Evolutionary conservation across 805 yeast species (phyloP).

Genomic region (Pichia occidentalis): DNA sequence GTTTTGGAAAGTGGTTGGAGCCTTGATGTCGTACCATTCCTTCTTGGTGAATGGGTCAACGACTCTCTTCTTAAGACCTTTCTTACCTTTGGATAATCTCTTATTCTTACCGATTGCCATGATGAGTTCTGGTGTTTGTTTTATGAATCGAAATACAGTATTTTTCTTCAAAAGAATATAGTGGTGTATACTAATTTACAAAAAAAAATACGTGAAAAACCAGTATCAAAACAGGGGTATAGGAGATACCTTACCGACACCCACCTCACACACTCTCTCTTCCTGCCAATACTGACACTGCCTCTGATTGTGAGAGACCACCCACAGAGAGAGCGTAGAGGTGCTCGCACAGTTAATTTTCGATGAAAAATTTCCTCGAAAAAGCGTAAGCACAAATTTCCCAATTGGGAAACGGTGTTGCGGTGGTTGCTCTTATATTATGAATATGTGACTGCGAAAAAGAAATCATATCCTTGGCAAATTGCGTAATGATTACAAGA

Average conservation of each 20-base stretch:
- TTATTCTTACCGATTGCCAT: conserved; percentile 63
- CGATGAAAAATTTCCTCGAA: neutral
- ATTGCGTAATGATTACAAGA: neutral
- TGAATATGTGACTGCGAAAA: conserved; percentile 3
- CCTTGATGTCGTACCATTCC: conserved; percentile 98
- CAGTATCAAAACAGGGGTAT: too few relatives aligned
- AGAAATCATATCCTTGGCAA: neutral
- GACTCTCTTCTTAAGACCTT: conserved; percentile 98
- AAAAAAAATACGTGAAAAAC: too few relatives aligned
- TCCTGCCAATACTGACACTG: too few relatives aligned
- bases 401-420: conserved; percentile 3
- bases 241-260: too few relatives aligned
- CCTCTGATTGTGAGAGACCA: too few relatives aligned
- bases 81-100: conserved; percentile 85
- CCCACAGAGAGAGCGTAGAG: too few relatives aligned
- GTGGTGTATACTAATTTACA: conserved; percentile 2
- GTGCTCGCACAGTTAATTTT: neutral
- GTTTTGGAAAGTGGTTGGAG: conserved; percentile 97
- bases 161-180: conserved; percentile 1
- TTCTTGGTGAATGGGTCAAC: conserved; percentile 99
- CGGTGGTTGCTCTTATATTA: too few relatives aligned
- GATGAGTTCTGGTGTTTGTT: conserved; percentile 27
- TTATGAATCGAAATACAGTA: conserved; percentile 3
- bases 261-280: too few relatives aligned
- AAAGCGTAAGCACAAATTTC: neutral